Evolutionary conservation across 163 green algal genomes (phyloP).

Genomic region (Picocystis sp.): DNA sequence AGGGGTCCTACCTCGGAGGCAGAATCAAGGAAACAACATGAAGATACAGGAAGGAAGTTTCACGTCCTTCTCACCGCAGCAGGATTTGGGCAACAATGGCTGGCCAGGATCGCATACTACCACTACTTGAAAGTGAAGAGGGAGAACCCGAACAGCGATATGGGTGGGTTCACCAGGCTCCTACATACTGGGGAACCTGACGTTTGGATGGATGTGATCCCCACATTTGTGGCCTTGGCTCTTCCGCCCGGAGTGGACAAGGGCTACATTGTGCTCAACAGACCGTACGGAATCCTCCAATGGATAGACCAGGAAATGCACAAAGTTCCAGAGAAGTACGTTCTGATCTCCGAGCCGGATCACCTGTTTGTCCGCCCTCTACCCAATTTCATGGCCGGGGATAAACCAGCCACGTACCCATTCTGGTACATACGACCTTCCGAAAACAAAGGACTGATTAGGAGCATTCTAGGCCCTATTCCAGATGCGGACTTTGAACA

Average conservation of each 20-base stretch:
- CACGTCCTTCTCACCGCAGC: too few relatives aligned
- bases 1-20: too few relatives aligned
- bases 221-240: slow-evolving; percentile 64
- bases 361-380: slow-evolving; percentile 77
- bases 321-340: slow-evolving; percentile 61
- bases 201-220: slow-evolving; percentile 77
- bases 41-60: too few relatives aligned
- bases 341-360: slow-evolving; percentile 95
- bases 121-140: slow-evolving; percentile 9
- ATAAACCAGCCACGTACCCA: slow-evolving; percentile 53
- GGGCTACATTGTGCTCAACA: slow-evolving; percentile 27
- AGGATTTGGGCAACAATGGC: too few relatives aligned
- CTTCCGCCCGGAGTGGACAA: slow-evolving; percentile 40
- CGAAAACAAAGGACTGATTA: slow-evolving; percentile 28
- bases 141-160: slow-evolving; percentile 12
- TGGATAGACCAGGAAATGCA: slow-evolving; percentile 27
- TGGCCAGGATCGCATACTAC: slow-evolving; percentile 1
- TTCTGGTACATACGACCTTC: slow-evolving; percentile 80
- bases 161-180: slow-evolving; percentile 70
- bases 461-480: too few relatives aligned
- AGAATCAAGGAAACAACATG: too few relatives aligned
- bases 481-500: too few relatives aligned
- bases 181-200: slow-evolving; percentile 68
- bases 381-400: slow-evolving; percentile 60
- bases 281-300: slow-evolving; percentile 52